Percentiles rank a stretch among this genome's conserved stretches.
phyloP scores from a whole-genome alignment of 371 early-diverging fungal species.

The Circinella minor region DNA sequence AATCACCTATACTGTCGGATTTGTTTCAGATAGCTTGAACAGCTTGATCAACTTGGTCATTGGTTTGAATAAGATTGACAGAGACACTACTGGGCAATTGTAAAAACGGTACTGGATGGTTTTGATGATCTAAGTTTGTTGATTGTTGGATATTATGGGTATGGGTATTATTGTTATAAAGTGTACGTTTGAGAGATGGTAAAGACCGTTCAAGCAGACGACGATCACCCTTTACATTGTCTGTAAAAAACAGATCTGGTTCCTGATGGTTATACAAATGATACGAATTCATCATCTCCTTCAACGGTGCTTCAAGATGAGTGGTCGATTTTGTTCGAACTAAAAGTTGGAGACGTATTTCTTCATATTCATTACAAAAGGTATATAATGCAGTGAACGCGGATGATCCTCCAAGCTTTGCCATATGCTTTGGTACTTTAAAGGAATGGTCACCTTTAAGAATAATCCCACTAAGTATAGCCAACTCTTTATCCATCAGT shows the following conservation, averaged over 20 bases:
- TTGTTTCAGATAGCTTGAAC: neutral
- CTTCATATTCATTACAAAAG: neutral
- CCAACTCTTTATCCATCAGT: conserved; percentile 1
- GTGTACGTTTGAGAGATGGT: neutral
- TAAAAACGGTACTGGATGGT: too few species aligned
- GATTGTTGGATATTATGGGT: neutral
- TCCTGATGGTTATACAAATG: neutral
- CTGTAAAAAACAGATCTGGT: neutral
- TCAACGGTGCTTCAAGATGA: neutral
- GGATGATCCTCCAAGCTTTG: neutral
- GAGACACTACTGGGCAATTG: neutral
- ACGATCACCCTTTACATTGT: conserved; percentile 3
- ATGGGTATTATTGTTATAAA: neutral
- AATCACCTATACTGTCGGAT: neutral
- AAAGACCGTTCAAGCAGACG: neutral
- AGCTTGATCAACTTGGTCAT: neutral
- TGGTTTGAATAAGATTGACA: neutral
- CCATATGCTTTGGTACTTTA: neutral
- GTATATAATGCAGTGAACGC: conserved; percentile 4
- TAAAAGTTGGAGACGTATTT: neutral
- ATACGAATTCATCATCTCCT: neutral
- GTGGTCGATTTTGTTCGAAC: neutral
- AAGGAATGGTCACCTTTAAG: conserved; percentile 4
- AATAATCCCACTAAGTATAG: neutral
- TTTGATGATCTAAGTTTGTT: neutral